Evolutionary conservation across 2,329 filamentous ascomycete genomes (phyloP).

Genomic region (Microcera coccophila): DNA sequence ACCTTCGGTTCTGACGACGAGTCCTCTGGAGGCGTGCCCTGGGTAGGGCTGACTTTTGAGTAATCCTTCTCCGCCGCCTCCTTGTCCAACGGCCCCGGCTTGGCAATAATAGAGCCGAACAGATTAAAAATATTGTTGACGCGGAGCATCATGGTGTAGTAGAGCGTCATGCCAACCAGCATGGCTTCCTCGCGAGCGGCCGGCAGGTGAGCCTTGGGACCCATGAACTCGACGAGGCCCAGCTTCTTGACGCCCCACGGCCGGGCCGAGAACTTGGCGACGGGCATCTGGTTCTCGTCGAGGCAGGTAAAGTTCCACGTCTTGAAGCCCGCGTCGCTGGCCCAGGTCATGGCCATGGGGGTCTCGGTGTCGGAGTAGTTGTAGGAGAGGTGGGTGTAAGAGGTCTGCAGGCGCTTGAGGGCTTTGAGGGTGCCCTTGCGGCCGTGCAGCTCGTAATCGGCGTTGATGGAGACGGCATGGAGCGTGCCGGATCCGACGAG

Average conservation of each 20-base stretch:
- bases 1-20: too few relatives aligned
- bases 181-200: constrained; percentile 18
- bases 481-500: constrained; percentile 15
- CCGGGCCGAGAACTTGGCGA: constrained; percentile 19
- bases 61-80: constrained; percentile 3
- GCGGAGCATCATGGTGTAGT: constrained; percentile 18
- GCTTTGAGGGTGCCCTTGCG: constrained; percentile 20
- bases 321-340: constrained; percentile 14
- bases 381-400: constrained; percentile 20
- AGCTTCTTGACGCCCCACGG: constrained; percentile 12
- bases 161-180: constrained; percentile 16
- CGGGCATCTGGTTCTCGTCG: constrained; percentile 16
- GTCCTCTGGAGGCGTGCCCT: too few relatives aligned
- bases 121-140: constrained; percentile 9
- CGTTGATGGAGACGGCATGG: constrained; percentile 18
- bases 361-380: constrained; percentile 12
- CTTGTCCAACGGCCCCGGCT: constrained; percentile 14
- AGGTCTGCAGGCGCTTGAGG: constrained; percentile 16
- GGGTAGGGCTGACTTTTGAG: too few relatives aligned
- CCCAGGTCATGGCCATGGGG: constrained; percentile 19
- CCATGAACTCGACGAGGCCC: constrained; percentile 18
- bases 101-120: constrained; percentile 16
- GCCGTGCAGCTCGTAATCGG: constrained; percentile 19
- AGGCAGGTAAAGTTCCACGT: constrained; percentile 22
- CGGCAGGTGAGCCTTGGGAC: constrained; percentile 10